Percentiles rank a stretch among this genome's conserved stretches.
phyloP scores from a whole-genome alignment of 805 yeast species.

The Kodamaea lidongshanica region DNA sequence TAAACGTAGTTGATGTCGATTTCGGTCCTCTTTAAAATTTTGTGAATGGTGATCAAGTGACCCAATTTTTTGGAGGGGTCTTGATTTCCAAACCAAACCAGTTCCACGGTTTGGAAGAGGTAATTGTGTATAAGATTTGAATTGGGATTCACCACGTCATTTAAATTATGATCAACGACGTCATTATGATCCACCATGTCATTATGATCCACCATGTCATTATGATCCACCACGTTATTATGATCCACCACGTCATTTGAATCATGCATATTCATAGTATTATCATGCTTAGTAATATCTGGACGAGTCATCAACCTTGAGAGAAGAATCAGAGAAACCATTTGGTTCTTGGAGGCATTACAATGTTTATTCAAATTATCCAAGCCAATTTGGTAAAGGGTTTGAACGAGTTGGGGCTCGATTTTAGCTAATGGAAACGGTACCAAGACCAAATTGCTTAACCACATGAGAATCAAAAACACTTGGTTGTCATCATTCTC shows the following conservation, averaged over 20 bases:
- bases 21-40: constrained; percentile 24
- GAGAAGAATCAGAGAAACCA: constrained; percentile 45
- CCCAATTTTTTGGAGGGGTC: constrained; percentile 29
- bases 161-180: no score
- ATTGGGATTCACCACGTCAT: no score
- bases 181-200: no score
- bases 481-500: constrained; percentile 20
- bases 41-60: constrained; percentile 36
- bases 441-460: constrained; percentile 58
- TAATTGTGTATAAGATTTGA: no score
- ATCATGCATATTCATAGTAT: neutral
- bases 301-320: constrained; percentile 49
- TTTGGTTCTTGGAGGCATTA: constrained; percentile 52
- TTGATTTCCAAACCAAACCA: no score
- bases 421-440: constrained; percentile 61
- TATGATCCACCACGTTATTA: no score
- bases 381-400: constrained; percentile 31
- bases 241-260: no score
- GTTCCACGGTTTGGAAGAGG: no score
- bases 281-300: no score
- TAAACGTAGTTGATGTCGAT: constrained; percentile 11
- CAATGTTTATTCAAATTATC: constrained; percentile 23
- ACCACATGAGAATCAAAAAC: constrained; percentile 58
- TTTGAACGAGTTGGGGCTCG: constrained; percentile 21
- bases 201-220: no score